Base-by-base conservation (phyloP, 306 rosid genomes). In the Corylus heterophylla region DNA sequence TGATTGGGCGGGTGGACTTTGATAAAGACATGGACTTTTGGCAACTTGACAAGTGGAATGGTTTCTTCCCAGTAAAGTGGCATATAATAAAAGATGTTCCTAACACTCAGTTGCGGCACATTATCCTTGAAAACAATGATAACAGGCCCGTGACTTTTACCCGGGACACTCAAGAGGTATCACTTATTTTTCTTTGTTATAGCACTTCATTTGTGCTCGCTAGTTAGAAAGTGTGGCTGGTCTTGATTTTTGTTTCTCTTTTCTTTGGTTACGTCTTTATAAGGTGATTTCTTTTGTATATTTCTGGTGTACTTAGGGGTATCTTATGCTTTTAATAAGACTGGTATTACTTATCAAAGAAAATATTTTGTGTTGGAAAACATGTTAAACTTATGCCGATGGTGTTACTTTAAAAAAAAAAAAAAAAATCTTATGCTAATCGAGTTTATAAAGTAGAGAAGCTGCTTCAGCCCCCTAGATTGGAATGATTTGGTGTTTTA, bases 141-240 rank as follows among this genome's bases (percentile, higher is more conserved):
- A 90, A 92, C 85, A 84, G 76, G 76, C 74, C 88, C 20, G 97
- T 94, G 45, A 94, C 96, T 66, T 86, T 75, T 84, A 92, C 87
- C 44, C 88, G 97, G 76, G 98, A 94, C 84, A 92, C 98, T 45
- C 98, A 94, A 67, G 98, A 94, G 98, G 98, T 94, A 88, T 74
- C 62, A 74, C 72, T 75, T 82, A 35, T 50, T 69, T 77, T 47
- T 39, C 71, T 18, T 17, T 67, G 51, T 39, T n/a, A 39, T 5
- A 37, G 50, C 50, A 67, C n/a, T 64, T 25, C 47, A 37, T 20
- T 31, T 64, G 20, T 4, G 4, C 25, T 35, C 17, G 48, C 71
- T 35, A 14, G 22, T 64, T 64, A 35, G n/a, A 29, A 27, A 22
- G 67, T 61, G 35, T 22, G 35, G 37, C 35, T 27, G 67, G 13